These are phyloP conservation scores for Mikania micrantha DNA, from an alignment of 129 eudicot genomes.

Conservation along the genomic window DNA sequence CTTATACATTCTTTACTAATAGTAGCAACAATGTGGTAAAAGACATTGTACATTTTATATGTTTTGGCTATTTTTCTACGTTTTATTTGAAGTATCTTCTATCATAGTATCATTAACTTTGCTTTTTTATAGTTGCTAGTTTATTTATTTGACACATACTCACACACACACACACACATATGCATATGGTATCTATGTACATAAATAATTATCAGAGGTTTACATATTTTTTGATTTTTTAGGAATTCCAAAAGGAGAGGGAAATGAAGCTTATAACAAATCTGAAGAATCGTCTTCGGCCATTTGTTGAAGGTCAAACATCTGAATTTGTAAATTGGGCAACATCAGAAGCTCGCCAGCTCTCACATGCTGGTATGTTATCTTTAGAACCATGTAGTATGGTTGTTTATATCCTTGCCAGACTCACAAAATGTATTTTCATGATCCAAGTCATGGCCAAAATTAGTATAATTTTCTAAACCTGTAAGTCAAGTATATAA, in stretches of 20 bases:
- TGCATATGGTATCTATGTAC: not conserved
- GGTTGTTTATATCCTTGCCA: not conserved
- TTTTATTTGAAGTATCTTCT: not conserved
- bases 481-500: not conserved
- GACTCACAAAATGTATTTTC: not conserved
- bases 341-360: slow-evolving; percentile 62
- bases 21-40: not conserved
- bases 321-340: slow-evolving; percentile 71
- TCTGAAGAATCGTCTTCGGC: slow-evolving; percentile 65
- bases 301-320: slow-evolving; percentile 56
- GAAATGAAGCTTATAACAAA: slow-evolving; percentile 56
- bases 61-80: not conserved
- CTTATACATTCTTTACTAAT: not conserved
- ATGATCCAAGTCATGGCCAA: not conserved
- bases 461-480: not conserved
- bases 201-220: not conserved
- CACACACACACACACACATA: not conserved
- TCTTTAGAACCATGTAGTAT: too few relatives aligned
- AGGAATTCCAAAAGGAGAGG: slow-evolving; percentile 77
- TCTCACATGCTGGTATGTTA: slow-evolving; percentile 76
- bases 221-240: not conserved
- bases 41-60: not conserved
- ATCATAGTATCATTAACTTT: not conserved
- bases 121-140: not conserved
- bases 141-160: not conserved